phyloP scores from a whole-genome alignment of 495 filamentous ascomycete species.

The Venustampulla echinocandica region DNA sequence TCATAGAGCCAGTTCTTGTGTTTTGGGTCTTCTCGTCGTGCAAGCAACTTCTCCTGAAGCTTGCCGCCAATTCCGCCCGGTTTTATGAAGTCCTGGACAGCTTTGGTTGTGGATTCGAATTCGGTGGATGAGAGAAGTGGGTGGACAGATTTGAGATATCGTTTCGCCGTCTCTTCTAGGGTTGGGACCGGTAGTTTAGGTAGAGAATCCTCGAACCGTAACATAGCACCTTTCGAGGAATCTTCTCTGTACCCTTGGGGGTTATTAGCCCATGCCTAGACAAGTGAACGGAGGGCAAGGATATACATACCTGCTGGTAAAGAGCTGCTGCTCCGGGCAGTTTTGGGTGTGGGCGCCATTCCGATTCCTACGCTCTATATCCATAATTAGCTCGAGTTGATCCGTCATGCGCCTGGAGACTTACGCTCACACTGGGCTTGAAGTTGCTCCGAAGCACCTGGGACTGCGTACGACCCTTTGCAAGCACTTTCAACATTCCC shows the following conservation, averaged over 20 bases:
- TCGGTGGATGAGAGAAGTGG: conserved; percentile 67
- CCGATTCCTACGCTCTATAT: conserved; percentile 8
- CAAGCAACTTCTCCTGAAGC: conserved; percentile 81
- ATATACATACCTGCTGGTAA: conserved; percentile 36
- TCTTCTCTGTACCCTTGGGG: conserved; percentile 82
- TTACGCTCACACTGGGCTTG: conserved; percentile 27
- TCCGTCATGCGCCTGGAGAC: conserved; percentile 5
- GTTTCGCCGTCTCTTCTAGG: conserved; percentile 82
- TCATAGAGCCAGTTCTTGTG: conserved; percentile 90
- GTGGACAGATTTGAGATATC: conserved; percentile 89
- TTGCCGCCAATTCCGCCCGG: conserved; percentile 74
- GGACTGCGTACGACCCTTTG: conserved; percentile 34
- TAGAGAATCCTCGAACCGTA: conserved; percentile 93
- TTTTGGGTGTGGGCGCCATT: conserved; percentile 27
- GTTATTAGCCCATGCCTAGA: conserved; percentile 11
- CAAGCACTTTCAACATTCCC: conserved; percentile 37
- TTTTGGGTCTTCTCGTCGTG: conserved; percentile 73
- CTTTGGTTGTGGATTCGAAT: conserved; percentile 67
- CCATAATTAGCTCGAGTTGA: background rate
- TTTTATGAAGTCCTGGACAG: conserved; percentile 72
- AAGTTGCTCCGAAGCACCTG: conserved; percentile 31
- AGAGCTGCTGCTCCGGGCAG: conserved; percentile 48
- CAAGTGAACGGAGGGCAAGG: conserved; percentile 14
- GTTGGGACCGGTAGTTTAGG: conserved; percentile 85
- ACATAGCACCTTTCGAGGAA: conserved; percentile 80